Base-by-base conservation (phyloP, 2,329 filamentous ascomycete genomes). In the Ceratocystis eucalypticola region DNA sequence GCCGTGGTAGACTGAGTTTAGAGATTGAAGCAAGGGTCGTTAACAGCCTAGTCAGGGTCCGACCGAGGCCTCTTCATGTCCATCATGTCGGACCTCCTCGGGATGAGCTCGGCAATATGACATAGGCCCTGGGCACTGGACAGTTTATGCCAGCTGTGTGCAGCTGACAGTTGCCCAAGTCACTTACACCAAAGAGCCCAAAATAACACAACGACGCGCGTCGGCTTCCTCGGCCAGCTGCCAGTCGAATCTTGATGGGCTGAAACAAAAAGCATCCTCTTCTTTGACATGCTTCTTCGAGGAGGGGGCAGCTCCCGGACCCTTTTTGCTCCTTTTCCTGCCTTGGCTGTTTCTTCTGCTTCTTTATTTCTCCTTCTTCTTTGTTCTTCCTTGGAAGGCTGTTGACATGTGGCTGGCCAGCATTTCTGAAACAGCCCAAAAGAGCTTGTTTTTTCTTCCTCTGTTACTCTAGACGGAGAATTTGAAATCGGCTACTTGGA, bases 381-480 rank as follows among this genome's bases (percentile, higher is more conserved):
- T 59, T 59, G 55, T 59, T 59, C 55, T 59, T n/a, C 55, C 55
- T 33, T 59, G 3, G 28, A 33, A 41, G 55, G 17, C n/a, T 6
- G 28, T 59, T 59, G 55, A 59, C 55, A 59, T 59, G 55, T 59
- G 55, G 55, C 55, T 5, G 28, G 28, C 55, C 17, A 59, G 55
- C 15, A 59, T n/a, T 15, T 37, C 55, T 59, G 55, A 59, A 59
- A 59, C 55, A 59, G 17, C 5, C 55, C 55, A 59, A 59, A 37
- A 33, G 55, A 59, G 55, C 55, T 59, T 59, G 55, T 59, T 59
- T 37, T 57, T 33, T n/a, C 48, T 22, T 50, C 53, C 22, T 57
- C 28, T 15, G 33, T 7, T 10, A 17, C 12, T 12, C 17, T 22
- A 1, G 12, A 55, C 20, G 50, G 55, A 33, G 55, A 59, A 59